Evolutionary conservation across 1,284 basidiomycete genomes (phyloP).

Genomic region (Hemileia vastatrix): DNA sequence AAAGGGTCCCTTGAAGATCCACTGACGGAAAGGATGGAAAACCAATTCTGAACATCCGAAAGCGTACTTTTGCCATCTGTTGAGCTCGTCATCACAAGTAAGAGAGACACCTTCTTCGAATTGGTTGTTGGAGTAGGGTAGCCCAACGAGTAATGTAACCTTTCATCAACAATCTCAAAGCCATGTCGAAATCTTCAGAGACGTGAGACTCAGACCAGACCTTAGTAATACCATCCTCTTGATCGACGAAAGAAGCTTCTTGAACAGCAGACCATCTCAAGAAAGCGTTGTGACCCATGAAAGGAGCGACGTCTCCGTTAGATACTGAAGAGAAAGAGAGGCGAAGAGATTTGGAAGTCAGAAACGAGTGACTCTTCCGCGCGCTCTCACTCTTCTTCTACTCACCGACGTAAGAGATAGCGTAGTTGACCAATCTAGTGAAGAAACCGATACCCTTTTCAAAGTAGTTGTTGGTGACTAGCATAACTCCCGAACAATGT

Average conservation of each 20-base stretch:
- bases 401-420: slow-evolving; percentile 31
- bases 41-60: slow-evolving; percentile 54
- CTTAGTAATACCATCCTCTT: slow-evolving; percentile 57
- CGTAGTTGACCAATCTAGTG: slow-evolving; percentile 35
- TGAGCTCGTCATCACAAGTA: slow-evolving; percentile 63
- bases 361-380: slow-evolving; percentile 30
- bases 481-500: slow-evolving; percentile 73
- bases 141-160: slow-evolving; percentile 73
- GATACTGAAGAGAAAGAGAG: slow-evolving; percentile 56
- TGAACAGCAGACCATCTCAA: slow-evolving; percentile 73
- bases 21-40: slow-evolving; percentile 30
- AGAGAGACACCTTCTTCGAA: slow-evolving; percentile 83
- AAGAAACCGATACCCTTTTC: slow-evolving; percentile 77
- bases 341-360: slow-evolving; percentile 25
- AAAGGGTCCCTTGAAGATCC: slow-evolving; percentile 28
- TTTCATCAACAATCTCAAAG: slow-evolving; percentile 54
- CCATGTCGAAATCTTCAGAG: slow-evolving; percentile 71
- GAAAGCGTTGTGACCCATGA: slow-evolving; percentile 81
- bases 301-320: slow-evolving; percentile 71
- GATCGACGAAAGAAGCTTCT: slow-evolving; percentile 63
- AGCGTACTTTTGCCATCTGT: slow-evolving; percentile 77
- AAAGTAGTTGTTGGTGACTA: slow-evolving; percentile 74
- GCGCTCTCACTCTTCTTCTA: slow-evolving; percentile 30
- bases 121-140: slow-evolving; percentile 63
- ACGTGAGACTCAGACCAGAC: slow-evolving; percentile 69